Conservation (phyloP, 2,329 filamentous ascomycete genomes). For the Penicillium sp. region DNA sequence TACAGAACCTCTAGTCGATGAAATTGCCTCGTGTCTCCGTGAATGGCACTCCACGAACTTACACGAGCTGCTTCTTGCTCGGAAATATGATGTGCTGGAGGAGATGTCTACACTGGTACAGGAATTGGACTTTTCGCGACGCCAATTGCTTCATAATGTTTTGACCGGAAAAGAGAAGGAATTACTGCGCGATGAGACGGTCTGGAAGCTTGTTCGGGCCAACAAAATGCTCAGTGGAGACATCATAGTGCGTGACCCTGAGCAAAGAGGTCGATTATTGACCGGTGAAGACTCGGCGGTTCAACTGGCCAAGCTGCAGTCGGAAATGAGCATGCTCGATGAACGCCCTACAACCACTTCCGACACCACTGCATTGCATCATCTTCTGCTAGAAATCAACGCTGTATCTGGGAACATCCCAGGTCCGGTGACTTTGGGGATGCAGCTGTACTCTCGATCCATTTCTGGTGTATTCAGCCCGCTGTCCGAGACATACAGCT, state of each 20-base stretch:
- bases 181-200: constrained; percentile 76
- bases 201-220: constrained; percentile 90
- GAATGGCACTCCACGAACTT: constrained; percentile 99
- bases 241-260: constrained; percentile 88
- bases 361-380: constrained; percentile 66
- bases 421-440: constrained; percentile 68
- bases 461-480: constrained; percentile 58
- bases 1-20: constrained; percentile 88
- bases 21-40: constrained; percentile 91
- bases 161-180: constrained; percentile 79
- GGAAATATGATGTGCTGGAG: constrained; percentile 76
- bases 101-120: constrained; percentile 74
- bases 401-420: constrained; percentile 70
- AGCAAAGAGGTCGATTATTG: constrained; percentile 73
- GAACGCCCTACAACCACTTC: constrained; percentile 65
- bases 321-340: constrained; percentile 89
- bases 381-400: constrained; percentile 81
- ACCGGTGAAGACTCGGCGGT: constrained; percentile 92
- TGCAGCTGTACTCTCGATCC: constrained; percentile 70
- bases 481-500: constrained; percentile 75
- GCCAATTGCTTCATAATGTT: constrained; percentile 90
- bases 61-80: constrained; percentile 78
- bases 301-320: constrained; percentile 84
- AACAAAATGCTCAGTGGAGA: constrained; percentile 93
- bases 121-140: constrained; percentile 75